These are phyloP conservation scores for Penicillium sp. DNA, from an alignment of 2,329 filamentous ascomycete species.

Conservation along the genomic window DNA sequence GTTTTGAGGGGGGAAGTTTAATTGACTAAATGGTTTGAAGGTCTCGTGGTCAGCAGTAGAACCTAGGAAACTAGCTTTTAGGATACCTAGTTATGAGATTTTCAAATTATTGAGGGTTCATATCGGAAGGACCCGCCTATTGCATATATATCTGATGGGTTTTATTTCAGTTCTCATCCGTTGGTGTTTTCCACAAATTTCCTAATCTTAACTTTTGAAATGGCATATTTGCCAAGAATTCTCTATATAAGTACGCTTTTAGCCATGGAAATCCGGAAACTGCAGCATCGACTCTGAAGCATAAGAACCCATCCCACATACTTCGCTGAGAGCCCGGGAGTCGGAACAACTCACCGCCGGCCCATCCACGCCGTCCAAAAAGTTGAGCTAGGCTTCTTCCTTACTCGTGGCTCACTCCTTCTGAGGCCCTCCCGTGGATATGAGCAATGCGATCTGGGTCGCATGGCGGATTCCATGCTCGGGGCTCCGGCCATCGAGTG, in stretches of 20 bases:
- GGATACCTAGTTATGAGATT: no score
- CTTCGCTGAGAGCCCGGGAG: not conserved
- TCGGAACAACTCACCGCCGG: not conserved
- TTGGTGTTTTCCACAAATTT: not conserved
- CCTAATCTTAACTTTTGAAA: no score
- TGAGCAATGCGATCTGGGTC: conserved; percentile 44
- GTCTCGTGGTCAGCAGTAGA: not conserved
- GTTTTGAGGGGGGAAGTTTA: not conserved
- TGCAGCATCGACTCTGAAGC: not conserved
- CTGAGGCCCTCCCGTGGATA: conserved; percentile 27
- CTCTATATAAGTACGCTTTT: no score
- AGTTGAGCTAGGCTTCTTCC: not conserved
- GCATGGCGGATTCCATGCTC: conserved; percentile 43
- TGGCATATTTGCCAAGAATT: no score
- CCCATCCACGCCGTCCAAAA: not conserved
- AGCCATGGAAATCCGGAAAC: no score
- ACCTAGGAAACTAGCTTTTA: no score
- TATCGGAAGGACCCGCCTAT: not conserved
- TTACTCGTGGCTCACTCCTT: not conserved
- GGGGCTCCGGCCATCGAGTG: conserved; percentile 30
- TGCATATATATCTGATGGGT: not conserved
- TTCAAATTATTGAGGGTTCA: not conserved
- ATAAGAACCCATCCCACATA: not conserved
- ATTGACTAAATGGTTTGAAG: not conserved
- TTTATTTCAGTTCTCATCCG: not conserved